Base-by-base conservation (phyloP, 1,139 yeast genomes). In the Pneumocystis sp. region DNA sequence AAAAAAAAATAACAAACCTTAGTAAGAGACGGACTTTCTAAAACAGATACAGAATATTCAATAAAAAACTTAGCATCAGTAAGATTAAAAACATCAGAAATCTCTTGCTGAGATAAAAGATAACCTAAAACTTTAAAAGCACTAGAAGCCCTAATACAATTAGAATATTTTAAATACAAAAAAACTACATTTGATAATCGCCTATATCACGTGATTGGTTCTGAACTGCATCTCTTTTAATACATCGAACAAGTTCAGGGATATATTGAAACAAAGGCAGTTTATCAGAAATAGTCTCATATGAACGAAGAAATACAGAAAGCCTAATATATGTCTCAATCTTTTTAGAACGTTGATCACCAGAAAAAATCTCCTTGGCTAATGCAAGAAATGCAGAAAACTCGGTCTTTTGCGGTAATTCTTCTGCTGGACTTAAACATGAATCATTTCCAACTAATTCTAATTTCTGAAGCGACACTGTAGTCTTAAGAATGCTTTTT, bases 71-170 rank as follows among this genome's bases (percentile, higher is more conserved):
- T 40, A 6, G 66, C 69, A 1, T 62, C 62, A 21, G 61, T 63
- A n/a, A 63, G 37, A 25, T 69, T 67, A 5, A 70, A 64, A n/a
- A 44, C 34, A 3, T 63, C 59, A 21, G 66, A 67, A 12, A 70
- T 42, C 15, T 56, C 35, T n/a, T 63, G 65, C 31, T 65, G 57
- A 34, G 65, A 64, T 10, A 68, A 65, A 34, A 70, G 60, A n/a
- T 61, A 59, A 12, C 66, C 66, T 35, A 70, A 67, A 3, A 69
- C 57, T 60, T 66, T 69, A 56, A 69, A 62, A 7, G 68, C 65
- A 40, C 59, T 50, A 60, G 68, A 64, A 63, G 66, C 44, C 62
- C 35, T 63, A 34, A 59, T 42, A 63, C 63, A 45, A 66, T 44
- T 8, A 66, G 67, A 35, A 61, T 66, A 35, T 64, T 21, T 56